Evolutionary conservation across 2,329 filamentous ascomycete genomes (phyloP).

Genomic region (Ophiostoma sp.): DNA sequence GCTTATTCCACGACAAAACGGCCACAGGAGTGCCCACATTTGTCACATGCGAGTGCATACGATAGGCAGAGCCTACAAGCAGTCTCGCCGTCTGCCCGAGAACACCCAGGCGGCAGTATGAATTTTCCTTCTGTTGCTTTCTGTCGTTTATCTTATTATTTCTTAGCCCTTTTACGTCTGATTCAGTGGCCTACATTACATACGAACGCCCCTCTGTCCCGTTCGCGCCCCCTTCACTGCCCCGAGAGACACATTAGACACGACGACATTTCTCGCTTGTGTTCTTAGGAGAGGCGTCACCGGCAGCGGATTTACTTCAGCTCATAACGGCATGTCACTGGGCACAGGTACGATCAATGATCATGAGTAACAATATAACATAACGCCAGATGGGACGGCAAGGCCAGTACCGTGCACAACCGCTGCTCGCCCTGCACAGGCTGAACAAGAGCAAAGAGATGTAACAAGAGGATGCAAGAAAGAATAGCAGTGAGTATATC

Average conservation of each 20-base stretch:
- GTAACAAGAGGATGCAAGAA: slow-evolving; percentile 10
- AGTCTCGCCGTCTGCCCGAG: slow-evolving; percentile 17
- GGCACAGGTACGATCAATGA: neutral
- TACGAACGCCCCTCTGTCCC: too few relatives aligned
- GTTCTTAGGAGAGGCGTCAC: too few relatives aligned
- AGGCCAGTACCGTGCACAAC: neutral
- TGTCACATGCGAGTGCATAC: neutral
- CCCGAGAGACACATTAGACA: too few relatives aligned
- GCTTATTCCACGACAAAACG: neutral
- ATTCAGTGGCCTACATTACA: too few relatives aligned
- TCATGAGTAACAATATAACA: neutral
- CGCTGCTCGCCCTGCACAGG: neutral
- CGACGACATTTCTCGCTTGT: too few relatives aligned
- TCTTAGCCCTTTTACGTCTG: neutral
- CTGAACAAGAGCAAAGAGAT: neutral
- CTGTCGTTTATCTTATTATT: neutral
- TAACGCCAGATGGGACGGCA: neutral
- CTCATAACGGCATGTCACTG: neutral
- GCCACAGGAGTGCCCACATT: neutral
- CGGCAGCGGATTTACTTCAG: too few relatives aligned
- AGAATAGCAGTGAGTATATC: slow-evolving; percentile 5
- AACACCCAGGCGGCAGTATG: slow-evolving; percentile 8
- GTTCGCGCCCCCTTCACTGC: too few relatives aligned
- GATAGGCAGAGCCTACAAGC: neutral
- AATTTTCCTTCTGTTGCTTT: neutral